A percentile compares a stretch with the other conserved stretches of the same genome.
Conservation (phyloP, 2,329 filamentous ascomycete genomes). For the Cyphellophora attinorum region DNA sequence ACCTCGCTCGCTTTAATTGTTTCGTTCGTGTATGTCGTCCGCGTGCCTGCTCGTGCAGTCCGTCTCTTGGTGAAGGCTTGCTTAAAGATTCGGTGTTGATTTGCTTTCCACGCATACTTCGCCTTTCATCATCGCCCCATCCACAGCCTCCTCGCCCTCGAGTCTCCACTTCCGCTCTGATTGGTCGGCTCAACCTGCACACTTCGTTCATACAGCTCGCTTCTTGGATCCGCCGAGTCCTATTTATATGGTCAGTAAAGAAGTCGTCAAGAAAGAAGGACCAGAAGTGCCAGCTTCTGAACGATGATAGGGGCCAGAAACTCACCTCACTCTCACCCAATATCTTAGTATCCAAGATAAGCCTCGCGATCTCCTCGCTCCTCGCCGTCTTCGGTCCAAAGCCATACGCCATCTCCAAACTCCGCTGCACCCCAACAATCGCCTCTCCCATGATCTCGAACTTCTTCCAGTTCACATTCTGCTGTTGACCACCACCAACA, state of each 20-base stretch:
- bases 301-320: background rate
- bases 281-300: background rate
- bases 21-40: too few relatives aligned
- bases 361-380: conserved; percentile 60
- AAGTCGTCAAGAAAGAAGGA: conserved; percentile 6
- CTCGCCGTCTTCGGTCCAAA: conserved; percentile 39
- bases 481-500: conserved; percentile 61
- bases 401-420: conserved; percentile 74
- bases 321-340: conserved; percentile 79
- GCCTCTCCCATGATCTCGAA: conserved; percentile 95
- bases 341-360: conserved; percentile 75
- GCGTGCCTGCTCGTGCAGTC: too few relatives aligned
- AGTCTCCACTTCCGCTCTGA: conserved; percentile 23
- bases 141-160: conserved; percentile 34
- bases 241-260: too few relatives aligned
- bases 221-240: conserved; percentile 30
- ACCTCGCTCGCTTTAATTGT: too few relatives aligned
- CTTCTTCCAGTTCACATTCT: conserved; percentile 95
- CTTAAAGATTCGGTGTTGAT: too few relatives aligned
- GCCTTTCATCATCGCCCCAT: conserved; percentile 27
- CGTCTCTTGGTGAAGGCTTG: too few relatives aligned
- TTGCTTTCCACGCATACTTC: too few relatives aligned
- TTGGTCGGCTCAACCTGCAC: conserved; percentile 39
- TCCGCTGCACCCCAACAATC: conserved; percentile 80
- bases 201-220: conserved; percentile 46